Percentiles rank a stretch among this genome's conserved stretches.
phyloP scores from a whole-genome alignment of 164 flowering plant genomes.

The Umbellularia californica region DNA sequence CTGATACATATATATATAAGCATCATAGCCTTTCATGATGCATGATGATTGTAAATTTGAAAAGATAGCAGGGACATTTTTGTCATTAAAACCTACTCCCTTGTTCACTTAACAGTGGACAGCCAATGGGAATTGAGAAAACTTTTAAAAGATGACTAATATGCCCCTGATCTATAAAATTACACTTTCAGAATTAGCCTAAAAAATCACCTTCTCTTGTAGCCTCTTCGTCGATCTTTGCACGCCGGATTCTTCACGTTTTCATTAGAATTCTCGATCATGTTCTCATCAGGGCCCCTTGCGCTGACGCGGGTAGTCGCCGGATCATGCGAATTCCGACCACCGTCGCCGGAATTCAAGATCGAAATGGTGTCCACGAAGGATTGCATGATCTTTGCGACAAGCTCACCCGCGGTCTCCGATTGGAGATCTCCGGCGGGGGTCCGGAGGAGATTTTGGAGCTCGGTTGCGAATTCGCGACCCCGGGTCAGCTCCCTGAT shows the following conservation, averaged over 20 bases:
- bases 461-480: background rate
- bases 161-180: background rate
- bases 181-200: background rate
- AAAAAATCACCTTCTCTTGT: slow-evolving; percentile 15
- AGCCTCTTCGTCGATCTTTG: background rate
- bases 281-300: slow-evolving; percentile 2
- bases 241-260: background rate
- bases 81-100: background rate
- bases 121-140: background rate
- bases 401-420: background rate
- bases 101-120: background rate
- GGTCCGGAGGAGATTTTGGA: background rate
- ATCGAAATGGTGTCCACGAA: slow-evolving; percentile 6
- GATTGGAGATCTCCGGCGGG: background rate
- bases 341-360: slow-evolving; percentile 8
- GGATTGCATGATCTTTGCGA: background rate
- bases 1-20: background rate
- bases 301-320: background rate
- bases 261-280: slow-evolving; percentile 7
- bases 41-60: background rate
- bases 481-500: slow-evolving; percentile 6
- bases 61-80: background rate
- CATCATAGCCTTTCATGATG: background rate
- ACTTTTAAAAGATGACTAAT: background rate
- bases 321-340: slow-evolving; percentile 4